Percentiles rank a stretch among this genome's conserved stretches.
Evolutionary conservation across 2,329 filamentous ascomycete species (phyloP).

Genomic region (Sphaerostilbella broomeana): DNA sequence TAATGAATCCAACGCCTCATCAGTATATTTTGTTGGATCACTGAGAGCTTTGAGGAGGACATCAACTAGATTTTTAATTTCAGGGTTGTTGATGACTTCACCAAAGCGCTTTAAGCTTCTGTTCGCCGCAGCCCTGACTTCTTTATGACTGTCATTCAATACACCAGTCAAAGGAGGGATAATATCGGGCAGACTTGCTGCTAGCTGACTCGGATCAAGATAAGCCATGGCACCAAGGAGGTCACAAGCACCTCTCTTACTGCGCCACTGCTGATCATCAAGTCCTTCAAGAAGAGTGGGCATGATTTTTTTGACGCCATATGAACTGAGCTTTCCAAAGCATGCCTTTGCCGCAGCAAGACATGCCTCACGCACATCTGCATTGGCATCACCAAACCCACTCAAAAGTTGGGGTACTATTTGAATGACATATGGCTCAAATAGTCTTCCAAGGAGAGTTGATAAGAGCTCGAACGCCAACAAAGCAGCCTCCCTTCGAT

Average conservation of each 20-base stretch:
- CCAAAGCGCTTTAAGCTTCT: slow-evolving; percentile 95
- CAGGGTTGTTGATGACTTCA: slow-evolving; percentile 96
- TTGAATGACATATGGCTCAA: slow-evolving; percentile 95
- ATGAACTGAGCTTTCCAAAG: slow-evolving; percentile 89
- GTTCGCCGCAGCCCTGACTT: slow-evolving; percentile 87
- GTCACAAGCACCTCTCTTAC: slow-evolving; percentile 96
- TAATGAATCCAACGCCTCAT: slow-evolving; percentile 84
- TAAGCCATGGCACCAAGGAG: slow-evolving; percentile 98
- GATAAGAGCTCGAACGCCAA: slow-evolving; percentile 88
- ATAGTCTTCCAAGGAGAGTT: slow-evolving; percentile 75
- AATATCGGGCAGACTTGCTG: slow-evolving; percentile 86
- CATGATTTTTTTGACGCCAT: slow-evolving; percentile 89
- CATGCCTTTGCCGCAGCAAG: slow-evolving; percentile 90
- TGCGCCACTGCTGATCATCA: slow-evolving; percentile 94
- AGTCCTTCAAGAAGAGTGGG: slow-evolving; percentile 87
- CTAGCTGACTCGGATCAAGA: slow-evolving; percentile 89
- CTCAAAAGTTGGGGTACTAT: slow-evolving; percentile 84
- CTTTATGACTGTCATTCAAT: slow-evolving; percentile 95
- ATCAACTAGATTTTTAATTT: slow-evolving; percentile 87
- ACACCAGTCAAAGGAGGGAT: slow-evolving; percentile 93
- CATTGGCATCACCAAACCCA: slow-evolving; percentile 81
- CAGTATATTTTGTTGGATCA: slow-evolving; percentile 94
- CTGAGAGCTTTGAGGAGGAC: slow-evolving; percentile 93
- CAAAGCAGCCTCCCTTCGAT: slow-evolving; percentile 81
- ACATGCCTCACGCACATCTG: slow-evolving; percentile 88